Evolutionary conservation across 2,329 filamentous ascomycete genomes (phyloP).

Genomic region (Venturia carpophila): DNA sequence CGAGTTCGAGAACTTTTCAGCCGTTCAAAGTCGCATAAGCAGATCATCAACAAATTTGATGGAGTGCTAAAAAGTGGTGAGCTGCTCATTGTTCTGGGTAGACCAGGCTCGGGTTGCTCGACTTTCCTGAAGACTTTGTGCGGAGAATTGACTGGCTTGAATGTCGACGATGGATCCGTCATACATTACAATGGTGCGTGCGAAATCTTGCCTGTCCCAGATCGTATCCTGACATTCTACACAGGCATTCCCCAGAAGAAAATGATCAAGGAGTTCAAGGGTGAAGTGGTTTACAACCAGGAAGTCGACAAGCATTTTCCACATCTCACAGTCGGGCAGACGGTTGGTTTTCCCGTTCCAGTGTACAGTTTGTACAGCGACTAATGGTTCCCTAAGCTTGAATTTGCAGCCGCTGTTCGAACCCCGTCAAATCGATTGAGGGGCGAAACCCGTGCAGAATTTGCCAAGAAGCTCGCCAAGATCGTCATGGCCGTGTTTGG

Average conservation of each 20-base stretch:
- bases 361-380: no score
- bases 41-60: slow-evolving; percentile 48
- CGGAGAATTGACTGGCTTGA: slow-evolving; percentile 52
- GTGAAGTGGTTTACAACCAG: slow-evolving; percentile 40
- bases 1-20: slow-evolving; percentile 50
- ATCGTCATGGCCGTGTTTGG: slow-evolving; percentile 56
- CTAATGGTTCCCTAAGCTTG: slow-evolving; percentile 21
- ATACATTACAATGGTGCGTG: slow-evolving; percentile 55
- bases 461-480: slow-evolving; percentile 54
- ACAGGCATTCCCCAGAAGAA: slow-evolving; percentile 22
- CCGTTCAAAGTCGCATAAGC: slow-evolving; percentile 41
- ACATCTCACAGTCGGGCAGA: slow-evolving; percentile 50
- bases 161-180: slow-evolving; percentile 41
- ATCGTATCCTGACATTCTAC: slow-evolving; percentile 14
- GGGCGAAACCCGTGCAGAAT: slow-evolving; percentile 52
- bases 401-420: slow-evolving; percentile 55
- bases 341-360: slow-evolving; percentile 40
- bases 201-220: neutral
- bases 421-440: slow-evolving; percentile 47
- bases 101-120: slow-evolving; percentile 52
- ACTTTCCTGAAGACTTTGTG: slow-evolving; percentile 56
- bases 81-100: slow-evolving; percentile 40
- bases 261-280: slow-evolving; percentile 41
- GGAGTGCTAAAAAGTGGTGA: slow-evolving; percentile 46
- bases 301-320: slow-evolving; percentile 48